Percentiles rank a stretch among this genome's conserved stretches.
phyloP scores from a whole-genome alignment of 2,329 filamentous ascomycete species.

The Neoscytalidium dimidiatum region DNA sequence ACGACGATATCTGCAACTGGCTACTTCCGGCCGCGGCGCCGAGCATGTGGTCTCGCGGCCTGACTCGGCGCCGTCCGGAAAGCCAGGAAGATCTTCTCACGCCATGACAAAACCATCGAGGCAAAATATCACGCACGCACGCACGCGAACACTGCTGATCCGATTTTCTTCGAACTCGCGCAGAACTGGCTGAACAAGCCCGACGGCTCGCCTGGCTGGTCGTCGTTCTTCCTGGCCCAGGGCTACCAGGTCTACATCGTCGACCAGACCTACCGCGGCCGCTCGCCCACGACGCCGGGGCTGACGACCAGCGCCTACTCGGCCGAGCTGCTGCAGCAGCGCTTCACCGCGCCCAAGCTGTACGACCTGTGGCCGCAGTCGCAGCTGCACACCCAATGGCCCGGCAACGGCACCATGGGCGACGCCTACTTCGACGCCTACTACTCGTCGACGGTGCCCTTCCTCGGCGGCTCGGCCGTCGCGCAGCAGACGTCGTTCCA shows the following conservation, averaged over 20 bases:
- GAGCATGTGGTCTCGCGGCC: not conserved
- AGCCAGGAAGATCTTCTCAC: not conserved
- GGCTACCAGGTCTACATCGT: constrained; percentile 52
- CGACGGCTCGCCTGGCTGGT: constrained; percentile 52
- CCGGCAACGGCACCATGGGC: constrained; percentile 32
- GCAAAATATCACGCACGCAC: not conserved
- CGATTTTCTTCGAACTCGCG: constrained; percentile 34
- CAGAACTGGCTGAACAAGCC: constrained; percentile 48
- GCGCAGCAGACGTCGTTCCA: constrained; percentile 8
- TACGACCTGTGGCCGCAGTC: constrained; percentile 46
- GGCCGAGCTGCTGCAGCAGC: constrained; percentile 25
- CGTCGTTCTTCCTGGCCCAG: constrained; percentile 48
- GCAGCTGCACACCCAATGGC: constrained; percentile 46
- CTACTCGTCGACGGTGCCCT: constrained; percentile 27
- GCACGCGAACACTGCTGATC: constrained; percentile 23
- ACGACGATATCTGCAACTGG: not conserved
- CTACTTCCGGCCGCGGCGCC: not conserved
- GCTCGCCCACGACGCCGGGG: constrained; percentile 45
- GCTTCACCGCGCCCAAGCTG: constrained; percentile 38
- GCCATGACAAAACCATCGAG: not conserved
- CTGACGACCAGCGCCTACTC: constrained; percentile 20
- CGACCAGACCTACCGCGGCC: constrained; percentile 50
- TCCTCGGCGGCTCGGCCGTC: not conserved
- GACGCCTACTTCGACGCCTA: constrained; percentile 53
- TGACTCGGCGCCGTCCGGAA: not conserved